These are phyloP conservation scores for Malus hybrid DNA, from an alignment of 331 rosid genomes.

Conservation along the genomic window DNA sequence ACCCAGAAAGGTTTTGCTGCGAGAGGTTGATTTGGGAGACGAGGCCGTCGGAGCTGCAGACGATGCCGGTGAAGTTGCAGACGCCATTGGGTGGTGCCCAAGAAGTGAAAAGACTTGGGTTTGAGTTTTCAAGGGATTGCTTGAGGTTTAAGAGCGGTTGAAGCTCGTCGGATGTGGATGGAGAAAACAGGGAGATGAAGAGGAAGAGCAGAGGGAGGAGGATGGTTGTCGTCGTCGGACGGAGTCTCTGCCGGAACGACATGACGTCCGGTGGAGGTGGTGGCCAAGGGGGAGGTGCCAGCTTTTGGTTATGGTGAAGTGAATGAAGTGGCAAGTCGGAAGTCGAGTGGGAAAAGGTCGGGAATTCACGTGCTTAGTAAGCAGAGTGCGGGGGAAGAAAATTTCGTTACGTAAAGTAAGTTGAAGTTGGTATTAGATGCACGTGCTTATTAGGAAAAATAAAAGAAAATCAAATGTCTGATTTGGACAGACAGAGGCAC, in stretches of 20 bases:
- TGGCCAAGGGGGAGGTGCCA: not conserved
- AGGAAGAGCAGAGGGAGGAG: conserved; percentile 24
- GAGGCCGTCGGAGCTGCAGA: conserved; percentile 40
- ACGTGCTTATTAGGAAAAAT: not conserved
- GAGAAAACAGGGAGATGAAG: conserved; percentile 18
- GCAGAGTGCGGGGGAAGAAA: not conserved
- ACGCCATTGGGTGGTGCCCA: conserved; percentile 33
- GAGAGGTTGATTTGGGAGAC: conserved; percentile 65
- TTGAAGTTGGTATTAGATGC: not conserved
- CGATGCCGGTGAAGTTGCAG: conserved; percentile 56
- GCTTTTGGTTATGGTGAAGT: not conserved
- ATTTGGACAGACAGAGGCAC: not conserved
- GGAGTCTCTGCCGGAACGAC: conserved; percentile 22
- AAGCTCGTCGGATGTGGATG: conserved; percentile 36
- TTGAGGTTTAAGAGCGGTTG: conserved; percentile 42
- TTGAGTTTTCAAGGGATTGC: conserved; percentile 38
- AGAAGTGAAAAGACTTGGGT: conserved; percentile 33
- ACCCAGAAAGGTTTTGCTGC: conserved; percentile 29
- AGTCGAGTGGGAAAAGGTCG: not conserved
- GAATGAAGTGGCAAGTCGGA: not conserved
- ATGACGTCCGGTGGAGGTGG: conserved; percentile 15
- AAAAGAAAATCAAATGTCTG: not conserved
- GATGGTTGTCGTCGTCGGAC: not conserved
- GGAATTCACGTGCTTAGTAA: not conserved
- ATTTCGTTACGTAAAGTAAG: conserved; percentile 1